These are phyloP conservation scores for Clarkia xantiana DNA, from an alignment of 345 rosid species.

Conservation along the genomic window DNA sequence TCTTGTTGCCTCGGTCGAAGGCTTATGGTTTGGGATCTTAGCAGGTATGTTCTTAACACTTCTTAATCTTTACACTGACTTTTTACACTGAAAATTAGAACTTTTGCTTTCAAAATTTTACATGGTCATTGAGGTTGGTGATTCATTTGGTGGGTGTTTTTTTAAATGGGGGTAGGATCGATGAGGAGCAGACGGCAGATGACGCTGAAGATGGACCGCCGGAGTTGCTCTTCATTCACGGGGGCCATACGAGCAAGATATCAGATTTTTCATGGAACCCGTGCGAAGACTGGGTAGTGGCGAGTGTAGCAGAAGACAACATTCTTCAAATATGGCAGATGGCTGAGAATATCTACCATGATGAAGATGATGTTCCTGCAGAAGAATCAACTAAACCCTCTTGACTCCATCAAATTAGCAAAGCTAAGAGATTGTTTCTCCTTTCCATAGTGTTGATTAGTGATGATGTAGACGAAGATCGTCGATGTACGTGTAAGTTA, in stretches of 20 bases:
- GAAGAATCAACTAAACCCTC: constrained; percentile 59
- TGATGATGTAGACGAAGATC: too few species aligned
- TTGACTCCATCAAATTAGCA: constrained; percentile 5
- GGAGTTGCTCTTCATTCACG: constrained; percentile 92
- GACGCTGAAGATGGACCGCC: constrained; percentile 99
- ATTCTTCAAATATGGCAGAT: constrained; percentile 99
- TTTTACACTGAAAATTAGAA: neutral
- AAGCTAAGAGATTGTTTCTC: too few species aligned
- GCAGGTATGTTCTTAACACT: constrained; percentile 45
- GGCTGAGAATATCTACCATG: constrained; percentile 98
- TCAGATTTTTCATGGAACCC: constrained; percentile 99
- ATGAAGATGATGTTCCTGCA: constrained; percentile 78
- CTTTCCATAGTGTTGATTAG: too few species aligned
- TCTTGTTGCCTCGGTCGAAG: constrained; percentile 99
- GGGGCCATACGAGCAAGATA: constrained; percentile 97
- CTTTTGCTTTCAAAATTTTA: neutral
- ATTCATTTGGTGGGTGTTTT: neutral
- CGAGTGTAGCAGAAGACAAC: constrained; percentile 97
- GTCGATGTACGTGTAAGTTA: too few species aligned
- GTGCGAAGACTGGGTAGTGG: constrained; percentile 92
- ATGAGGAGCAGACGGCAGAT: constrained; percentile 60
- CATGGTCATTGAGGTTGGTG: too few species aligned
- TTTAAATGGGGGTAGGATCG: constrained; percentile 46
- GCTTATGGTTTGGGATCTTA: constrained; percentile 99
- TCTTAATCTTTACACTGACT: neutral